Conservation (phyloP, 2,329 filamentous ascomycete species). For the Diaporthe capsici region DNA sequence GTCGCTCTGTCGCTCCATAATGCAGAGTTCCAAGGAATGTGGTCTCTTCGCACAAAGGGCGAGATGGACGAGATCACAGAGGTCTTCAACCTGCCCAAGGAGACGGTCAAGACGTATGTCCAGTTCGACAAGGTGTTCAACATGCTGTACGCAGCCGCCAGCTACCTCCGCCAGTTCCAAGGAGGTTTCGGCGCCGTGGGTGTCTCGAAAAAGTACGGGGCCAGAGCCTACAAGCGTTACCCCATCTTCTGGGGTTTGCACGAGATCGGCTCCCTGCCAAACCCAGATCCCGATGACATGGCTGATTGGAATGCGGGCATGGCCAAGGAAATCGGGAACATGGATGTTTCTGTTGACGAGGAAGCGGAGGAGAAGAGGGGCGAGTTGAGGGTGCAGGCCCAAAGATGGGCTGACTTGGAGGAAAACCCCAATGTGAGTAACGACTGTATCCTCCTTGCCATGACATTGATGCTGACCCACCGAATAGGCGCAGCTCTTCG, state of each 20-base stretch:
- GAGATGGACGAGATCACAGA: conserved; percentile 73
- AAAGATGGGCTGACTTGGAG: conserved; percentile 76
- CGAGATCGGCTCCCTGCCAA: conserved; percentile 72
- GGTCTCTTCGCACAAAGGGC: conserved; percentile 72
- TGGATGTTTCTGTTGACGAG: conserved; percentile 64
- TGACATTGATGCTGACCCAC: background rate
- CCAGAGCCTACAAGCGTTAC: conserved; percentile 66
- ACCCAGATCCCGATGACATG: conserved; percentile 74
- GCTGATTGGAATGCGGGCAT: conserved; percentile 70
- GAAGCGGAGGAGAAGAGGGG: conserved; percentile 53
- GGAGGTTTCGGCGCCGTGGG: conserved; percentile 76
- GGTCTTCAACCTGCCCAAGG: conserved; percentile 72
- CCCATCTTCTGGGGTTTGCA: conserved; percentile 77
- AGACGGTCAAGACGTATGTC: conserved; percentile 70
- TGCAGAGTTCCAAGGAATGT: conserved; percentile 77
- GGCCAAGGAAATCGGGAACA: conserved; percentile 60
- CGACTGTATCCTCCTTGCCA: rapidly evolving
- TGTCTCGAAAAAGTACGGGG: conserved; percentile 75
- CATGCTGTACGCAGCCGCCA: conserved; percentile 72
- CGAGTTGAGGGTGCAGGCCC: conserved; percentile 71
- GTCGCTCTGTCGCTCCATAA: conserved; percentile 76
- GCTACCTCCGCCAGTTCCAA: conserved; percentile 74
- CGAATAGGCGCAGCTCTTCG: conserved; percentile 69
- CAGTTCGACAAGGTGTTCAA: conserved; percentile 78
- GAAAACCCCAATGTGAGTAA: conserved; percentile 62